Base-by-base conservation (phyloP, 148 eudicot species). In the Rhododendron williamsianum region DNA sequence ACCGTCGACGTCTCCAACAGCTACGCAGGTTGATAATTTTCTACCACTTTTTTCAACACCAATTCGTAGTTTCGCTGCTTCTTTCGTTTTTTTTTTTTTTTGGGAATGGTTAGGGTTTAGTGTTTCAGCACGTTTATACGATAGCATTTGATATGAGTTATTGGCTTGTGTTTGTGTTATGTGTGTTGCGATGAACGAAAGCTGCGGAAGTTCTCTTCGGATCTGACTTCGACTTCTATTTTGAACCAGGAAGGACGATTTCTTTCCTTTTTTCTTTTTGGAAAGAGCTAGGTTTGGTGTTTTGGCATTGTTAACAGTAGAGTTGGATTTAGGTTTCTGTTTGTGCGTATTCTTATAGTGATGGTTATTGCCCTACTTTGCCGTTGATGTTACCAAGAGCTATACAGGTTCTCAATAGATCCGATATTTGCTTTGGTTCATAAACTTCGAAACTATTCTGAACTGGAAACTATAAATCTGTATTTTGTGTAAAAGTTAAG, bases 1-100 rank as follows among this genome's bases (percentile, higher is more conserved):
- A 90, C 93, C 71, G 99, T 97, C 69, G 99, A 97, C 80, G 92
- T 95, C 49, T 90, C 94, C 90, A 95, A 94, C 90, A 90, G 98
- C 90, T 95, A 95, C 45, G 99, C 99, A 36, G 98, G 99, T 96
- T 12, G 72, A 23, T 8, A 8, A 25, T 8, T 9, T 65, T 65
- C 13, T 25, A 3, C 72, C n/a, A 25, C 4, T n/a, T 2, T 63
- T 65, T 6, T 65, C 33, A 25, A 25, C 72, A 7, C 9, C 27
- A 11, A 65, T n/a, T 51, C 56, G 16, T 13, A 16, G 23, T 56
- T 16, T 16, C 21, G 63, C 2, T 56, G 5, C 23, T 56, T 4
- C 18, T 51, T 51, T 13, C 11, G 30, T 6, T 23, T 23, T 51
- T 49, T 9, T 9, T 15, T 54, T 54, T 4, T 16, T 52, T 52